Evolutionary conservation across 2,329 filamentous ascomycete genomes (phyloP), one percentile per base, ranked within the genome.

Genomic region (Colletotrichum tabaci): DNA sequence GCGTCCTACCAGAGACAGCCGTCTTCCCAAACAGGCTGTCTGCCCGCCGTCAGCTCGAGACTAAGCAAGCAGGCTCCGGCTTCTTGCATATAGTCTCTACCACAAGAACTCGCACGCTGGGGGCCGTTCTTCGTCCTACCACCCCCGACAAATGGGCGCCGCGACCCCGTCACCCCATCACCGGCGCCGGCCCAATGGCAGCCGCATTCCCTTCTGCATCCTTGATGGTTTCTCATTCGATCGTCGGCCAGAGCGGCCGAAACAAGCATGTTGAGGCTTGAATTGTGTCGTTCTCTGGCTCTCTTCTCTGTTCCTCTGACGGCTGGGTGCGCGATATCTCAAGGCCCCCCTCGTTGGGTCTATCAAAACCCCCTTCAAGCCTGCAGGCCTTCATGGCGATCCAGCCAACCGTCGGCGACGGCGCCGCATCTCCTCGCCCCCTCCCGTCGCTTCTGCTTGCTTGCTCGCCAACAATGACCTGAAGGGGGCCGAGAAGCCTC

Each of bases 191-290:
- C 40, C 66, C 66, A 69, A 69, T 65, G 60, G 35, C 13, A 46
- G 46, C 56, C 23, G 21, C 47, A 30, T 49, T 46, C 40, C 44
- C 46, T 64, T 38, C 66, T 53, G 52, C 66, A n/a, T 40, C 23
- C n/a, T n/a, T 56, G 60, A 65, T 53, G 60, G 21, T 38, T 26
- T 18, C 42, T 38, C 23, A 49, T 53, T 69, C 35, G 46, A 58
- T 65, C 18, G 23, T 30, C 61, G 66, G 52, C 46, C 38, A 53
- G 60, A 38, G 53, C 61, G 66, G 53, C 61, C 66, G 61, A 65
- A 58, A 69, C 66, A 49, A 50, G 66, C 66, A 60, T 69, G n/a
- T 55, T 55, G 66, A 69, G 53, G 52, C 61, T 63, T 49, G 49
- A 53, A 44, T 6, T 44, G 40, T 4, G 7, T 5, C 18, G 26